Evolutionary conservation across 139 green algal genomes (phyloP).

Genomic region (Haematococcus sp.): DNA sequence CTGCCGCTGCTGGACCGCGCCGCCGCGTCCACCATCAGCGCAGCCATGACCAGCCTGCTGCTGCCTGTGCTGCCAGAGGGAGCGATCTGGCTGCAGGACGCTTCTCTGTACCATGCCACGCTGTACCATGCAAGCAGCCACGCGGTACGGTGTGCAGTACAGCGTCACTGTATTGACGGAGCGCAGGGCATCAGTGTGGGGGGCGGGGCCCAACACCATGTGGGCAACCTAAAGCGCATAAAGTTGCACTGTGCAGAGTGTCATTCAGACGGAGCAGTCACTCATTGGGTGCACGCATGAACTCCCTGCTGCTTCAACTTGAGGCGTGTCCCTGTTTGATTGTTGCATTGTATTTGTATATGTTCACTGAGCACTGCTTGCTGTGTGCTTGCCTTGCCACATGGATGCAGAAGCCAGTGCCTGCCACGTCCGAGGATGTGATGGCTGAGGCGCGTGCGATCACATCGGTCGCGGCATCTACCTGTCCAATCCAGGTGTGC

Average conservation of each 20-base stretch:
- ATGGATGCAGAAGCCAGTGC: slow-evolving; percentile 60
- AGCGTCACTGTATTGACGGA: no score
- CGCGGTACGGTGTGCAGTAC: slow-evolving; percentile 23
- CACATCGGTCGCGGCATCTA: slow-evolving; percentile 1
- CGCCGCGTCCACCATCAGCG: slow-evolving; percentile 18
- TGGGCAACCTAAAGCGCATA: no score
- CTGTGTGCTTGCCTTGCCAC: no score
- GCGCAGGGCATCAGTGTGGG: no score
- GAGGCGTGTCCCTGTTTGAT: no score
- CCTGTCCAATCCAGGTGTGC: slow-evolving; percentile 53
- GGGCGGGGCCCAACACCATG: no score
- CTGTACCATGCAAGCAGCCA: slow-evolving; percentile 67
- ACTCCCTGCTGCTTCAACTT: no score
- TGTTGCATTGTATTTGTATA: no score
- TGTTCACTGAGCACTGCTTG: no score
- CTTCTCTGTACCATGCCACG: slow-evolving; percentile 55
- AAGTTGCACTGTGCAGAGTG: no score
- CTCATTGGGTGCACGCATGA: no score
- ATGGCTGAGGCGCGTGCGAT: slow-evolving; percentile 41
- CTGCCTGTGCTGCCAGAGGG: slow-evolving; percentile 31
- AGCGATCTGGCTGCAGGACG: slow-evolving; percentile 64
- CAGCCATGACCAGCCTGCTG: slow-evolving; percentile 31
- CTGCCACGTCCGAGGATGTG: slow-evolving; percentile 30
- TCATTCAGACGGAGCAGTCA: no score
- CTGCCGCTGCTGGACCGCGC: slow-evolving; percentile 41